Percentiles rank a stretch among this genome's conserved stretches.
Evolutionary conservation across 2,329 filamentous ascomycete species (phyloP).

Genomic region (Monilinia polystroma): DNA sequence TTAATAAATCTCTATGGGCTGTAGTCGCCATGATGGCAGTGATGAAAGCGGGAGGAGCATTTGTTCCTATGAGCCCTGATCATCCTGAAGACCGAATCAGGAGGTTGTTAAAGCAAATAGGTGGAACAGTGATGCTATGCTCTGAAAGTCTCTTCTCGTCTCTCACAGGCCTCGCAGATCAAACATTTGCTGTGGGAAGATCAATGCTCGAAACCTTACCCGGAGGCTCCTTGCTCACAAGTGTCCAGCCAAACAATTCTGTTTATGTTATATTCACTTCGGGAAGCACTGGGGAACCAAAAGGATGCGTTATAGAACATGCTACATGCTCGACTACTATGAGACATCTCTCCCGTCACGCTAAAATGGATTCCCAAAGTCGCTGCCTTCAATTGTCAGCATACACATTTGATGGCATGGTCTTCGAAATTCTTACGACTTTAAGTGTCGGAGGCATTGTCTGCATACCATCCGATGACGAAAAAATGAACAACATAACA

Average conservation of each 20-base stretch:
- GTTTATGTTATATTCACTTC: constrained; percentile 33
- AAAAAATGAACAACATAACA: constrained; percentile 28
- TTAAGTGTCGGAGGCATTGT: constrained; percentile 30
- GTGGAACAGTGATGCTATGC: constrained; percentile 24
- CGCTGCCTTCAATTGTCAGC: constrained; percentile 31
- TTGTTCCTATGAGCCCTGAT: constrained; percentile 36
- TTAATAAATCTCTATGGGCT: constrained; percentile 32
- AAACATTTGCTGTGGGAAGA: constrained; percentile 10
- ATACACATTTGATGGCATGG: constrained; percentile 30
- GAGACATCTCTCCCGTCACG: constrained; percentile 15
- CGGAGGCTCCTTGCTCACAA: background rate
- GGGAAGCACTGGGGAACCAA: constrained; percentile 35
- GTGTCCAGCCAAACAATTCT: background rate
- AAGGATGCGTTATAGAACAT: constrained; percentile 30
- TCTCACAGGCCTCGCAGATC: background rate
- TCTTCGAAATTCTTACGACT: constrained; percentile 30
- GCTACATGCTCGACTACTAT: constrained; percentile 24
- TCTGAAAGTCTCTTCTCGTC: constrained; percentile 17
- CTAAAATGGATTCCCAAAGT: constrained; percentile 10
- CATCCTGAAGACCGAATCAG: constrained; percentile 22
- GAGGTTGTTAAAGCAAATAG: constrained; percentile 21
- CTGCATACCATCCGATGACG: constrained; percentile 32
- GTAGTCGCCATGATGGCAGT: constrained; percentile 37
- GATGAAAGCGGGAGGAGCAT: constrained; percentile 35
- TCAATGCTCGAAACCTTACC: background rate